Evolutionary conservation across 257 asterid genomes (phyloP).

Genomic region (Solanum stenotomum): DNA sequence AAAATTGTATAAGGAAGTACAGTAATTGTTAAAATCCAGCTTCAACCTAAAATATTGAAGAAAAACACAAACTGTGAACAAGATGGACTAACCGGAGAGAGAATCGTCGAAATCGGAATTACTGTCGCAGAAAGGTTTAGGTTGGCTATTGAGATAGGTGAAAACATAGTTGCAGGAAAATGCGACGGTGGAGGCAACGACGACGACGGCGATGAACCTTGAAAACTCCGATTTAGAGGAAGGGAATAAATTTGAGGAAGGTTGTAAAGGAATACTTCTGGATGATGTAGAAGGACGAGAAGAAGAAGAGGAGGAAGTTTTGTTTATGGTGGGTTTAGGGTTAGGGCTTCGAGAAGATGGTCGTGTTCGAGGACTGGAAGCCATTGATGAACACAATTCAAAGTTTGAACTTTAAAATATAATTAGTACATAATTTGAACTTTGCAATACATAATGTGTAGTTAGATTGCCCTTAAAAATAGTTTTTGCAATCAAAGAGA

Average conservation of each 20-base stretch:
- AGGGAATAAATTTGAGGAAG: slow-evolving; percentile 39
- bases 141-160: slow-evolving; percentile 28
- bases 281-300: slow-evolving; percentile 5
- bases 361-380: slow-evolving; percentile 11
- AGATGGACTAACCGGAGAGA: slow-evolving; percentile 34
- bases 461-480: too few species aligned
- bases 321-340: background rate
- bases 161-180: slow-evolving; percentile 38
- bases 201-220: slow-evolving; percentile 47
- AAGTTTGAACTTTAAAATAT: background rate
- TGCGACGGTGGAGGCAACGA: slow-evolving; percentile 59
- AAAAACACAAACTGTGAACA: background rate
- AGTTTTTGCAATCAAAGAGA: too few species aligned
- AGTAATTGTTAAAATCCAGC: background rate
- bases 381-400: background rate
- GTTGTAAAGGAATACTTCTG: slow-evolving; percentile 15
- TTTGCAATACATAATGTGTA: background rate
- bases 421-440: background rate
- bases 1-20: background rate
- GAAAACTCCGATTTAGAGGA: slow-evolving; percentile 41
- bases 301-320: background rate
- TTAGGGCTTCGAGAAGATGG: background rate
- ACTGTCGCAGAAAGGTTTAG: slow-evolving; percentile 54
- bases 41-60: background rate
- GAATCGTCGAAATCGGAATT: slow-evolving; percentile 20